Percentiles rank a stretch among this genome's conserved stretches.
These are phyloP conservation scores for Pyrus bretschneideri DNA, from an alignment of 306 rosid species.

Conservation along the genomic window DNA sequence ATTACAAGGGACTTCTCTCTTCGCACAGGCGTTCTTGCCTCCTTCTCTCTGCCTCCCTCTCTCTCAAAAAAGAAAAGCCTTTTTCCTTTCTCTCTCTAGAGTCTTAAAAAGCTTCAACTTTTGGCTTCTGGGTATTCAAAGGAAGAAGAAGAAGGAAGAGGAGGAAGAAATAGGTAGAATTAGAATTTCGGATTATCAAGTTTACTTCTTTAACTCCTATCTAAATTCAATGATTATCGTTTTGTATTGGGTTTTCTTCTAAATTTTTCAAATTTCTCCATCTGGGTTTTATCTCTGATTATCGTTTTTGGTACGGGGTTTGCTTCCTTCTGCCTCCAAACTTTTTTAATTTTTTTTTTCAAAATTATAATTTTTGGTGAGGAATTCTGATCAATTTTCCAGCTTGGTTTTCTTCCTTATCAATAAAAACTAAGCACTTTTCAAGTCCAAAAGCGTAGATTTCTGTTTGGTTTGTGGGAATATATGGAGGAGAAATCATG, in stretches of 20 bases:
- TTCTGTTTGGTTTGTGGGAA: constrained; percentile 17
- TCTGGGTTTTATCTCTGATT: background rate
- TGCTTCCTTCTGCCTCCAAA: background rate
- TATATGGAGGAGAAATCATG: constrained; percentile 17
- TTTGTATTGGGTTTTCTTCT: background rate
- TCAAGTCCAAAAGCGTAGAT: background rate
- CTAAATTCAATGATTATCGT: background rate
- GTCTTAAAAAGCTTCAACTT: background rate
- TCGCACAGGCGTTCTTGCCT: constrained; percentile 27
- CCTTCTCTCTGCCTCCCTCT: constrained; percentile 7
- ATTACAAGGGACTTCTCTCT: constrained; percentile 10
- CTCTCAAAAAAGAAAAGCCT: constrained; percentile 7
- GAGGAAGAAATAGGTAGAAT: constrained; percentile 31
- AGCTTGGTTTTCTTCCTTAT: background rate
- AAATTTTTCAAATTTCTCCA: too few species aligned
- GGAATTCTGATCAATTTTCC: background rate
- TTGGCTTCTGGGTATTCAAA: constrained; percentile 12
- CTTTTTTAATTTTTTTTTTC: background rate
- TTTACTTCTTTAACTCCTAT: background rate
- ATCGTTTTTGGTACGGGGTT: background rate
- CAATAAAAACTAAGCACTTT: background rate
- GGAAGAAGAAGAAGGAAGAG: background rate
- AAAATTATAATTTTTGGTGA: background rate
- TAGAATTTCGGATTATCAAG: constrained; percentile 6
- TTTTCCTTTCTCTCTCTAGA: constrained; percentile 13